Conservation (phyloP, 1,284 basidiomycete species). For the Malassezia restricta region DNA sequence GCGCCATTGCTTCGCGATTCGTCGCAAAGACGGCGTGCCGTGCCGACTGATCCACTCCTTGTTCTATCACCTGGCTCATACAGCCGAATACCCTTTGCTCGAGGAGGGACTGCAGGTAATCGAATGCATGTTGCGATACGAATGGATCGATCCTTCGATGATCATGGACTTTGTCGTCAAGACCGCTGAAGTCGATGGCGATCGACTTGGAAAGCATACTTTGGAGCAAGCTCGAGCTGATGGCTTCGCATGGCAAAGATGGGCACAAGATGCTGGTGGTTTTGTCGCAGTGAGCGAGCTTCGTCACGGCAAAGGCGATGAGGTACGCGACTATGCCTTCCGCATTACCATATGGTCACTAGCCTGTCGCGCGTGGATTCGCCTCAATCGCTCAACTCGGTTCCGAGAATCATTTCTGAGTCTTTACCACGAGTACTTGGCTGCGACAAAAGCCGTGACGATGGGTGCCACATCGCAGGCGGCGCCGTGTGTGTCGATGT, state of each 20-base stretch:
- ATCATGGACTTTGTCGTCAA: constrained; percentile 5
- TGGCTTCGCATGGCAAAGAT: constrained; percentile 8
- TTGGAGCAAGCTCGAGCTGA: constrained; percentile 13
- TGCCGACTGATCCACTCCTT: neutral
- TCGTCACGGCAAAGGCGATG: neutral
- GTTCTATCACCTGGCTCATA: neutral
- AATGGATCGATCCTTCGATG: neutral
- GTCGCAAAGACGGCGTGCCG: neutral
- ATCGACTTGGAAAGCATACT: constrained; percentile 9
- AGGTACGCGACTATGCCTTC: neutral
- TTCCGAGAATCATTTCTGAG: neutral
- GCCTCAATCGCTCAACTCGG: constrained; percentile 6
- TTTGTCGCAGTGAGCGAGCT: neutral
- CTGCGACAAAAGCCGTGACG: neutral
- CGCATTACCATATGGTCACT: constrained; percentile 15
- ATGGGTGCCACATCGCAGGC: neutral
- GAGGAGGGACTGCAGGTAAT: constrained; percentile 13
- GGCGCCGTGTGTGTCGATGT: neutral
- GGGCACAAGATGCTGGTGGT: neutral
- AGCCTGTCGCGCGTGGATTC: constrained; percentile 14
- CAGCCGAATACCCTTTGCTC: constrained; percentile 1
- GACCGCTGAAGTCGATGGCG: constrained; percentile 4
- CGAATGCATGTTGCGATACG: constrained; percentile 5
- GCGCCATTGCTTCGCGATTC: neutral
- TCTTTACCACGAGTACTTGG: neutral